Percentiles rank a stretch among this genome's conserved stretches.
Evolutionary conservation across 371 early-diverging fungal species (phyloP).

Genomic region (Mucor circinelloides): DNA sequence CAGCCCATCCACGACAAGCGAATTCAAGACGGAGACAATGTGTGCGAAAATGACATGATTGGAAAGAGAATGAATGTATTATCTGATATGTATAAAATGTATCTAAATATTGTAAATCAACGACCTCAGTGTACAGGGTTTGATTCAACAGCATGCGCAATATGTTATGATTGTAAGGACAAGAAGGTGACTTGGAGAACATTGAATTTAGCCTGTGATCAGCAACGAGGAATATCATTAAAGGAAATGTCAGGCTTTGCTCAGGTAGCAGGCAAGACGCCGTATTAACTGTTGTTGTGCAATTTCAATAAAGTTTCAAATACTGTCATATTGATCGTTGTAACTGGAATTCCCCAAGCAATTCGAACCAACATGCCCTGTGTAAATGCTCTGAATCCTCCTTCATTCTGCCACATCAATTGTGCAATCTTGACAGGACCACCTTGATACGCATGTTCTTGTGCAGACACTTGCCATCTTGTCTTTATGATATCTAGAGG

Average conservation of each 20-base stretch:
- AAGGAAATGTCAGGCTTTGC: slow-evolving; percentile 25
- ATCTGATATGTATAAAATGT: slow-evolving; percentile 54
- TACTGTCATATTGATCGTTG: slow-evolving; percentile 67
- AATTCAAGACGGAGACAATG: slow-evolving; percentile 53
- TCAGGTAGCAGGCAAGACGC: slow-evolving; percentile 18
- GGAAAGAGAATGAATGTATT: slow-evolving; percentile 49
- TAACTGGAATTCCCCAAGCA: slow-evolving; percentile 68
- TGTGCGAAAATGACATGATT: slow-evolving; percentile 62
- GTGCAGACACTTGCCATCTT: slow-evolving; percentile 87
- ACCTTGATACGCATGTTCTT: slow-evolving; percentile 50
- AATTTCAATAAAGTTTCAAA: slow-evolving; percentile 65
- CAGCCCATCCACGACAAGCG: slow-evolving; percentile 59
- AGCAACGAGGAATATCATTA: slow-evolving; percentile 49
- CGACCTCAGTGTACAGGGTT: slow-evolving; percentile 34
- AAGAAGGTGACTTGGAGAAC: slow-evolving; percentile 56
- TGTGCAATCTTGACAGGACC: slow-evolving; percentile 35
- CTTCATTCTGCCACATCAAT: slow-evolving; percentile 58
- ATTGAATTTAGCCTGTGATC: slow-evolving; percentile 55
- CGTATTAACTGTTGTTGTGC: slow-evolving; percentile 3
- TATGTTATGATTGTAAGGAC: slow-evolving; percentile 60
- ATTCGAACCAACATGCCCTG: slow-evolving; percentile 64
- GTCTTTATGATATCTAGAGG: slow-evolving; percentile 97
- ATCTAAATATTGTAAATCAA: slow-evolving; percentile 47
- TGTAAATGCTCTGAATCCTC: slow-evolving; percentile 64
- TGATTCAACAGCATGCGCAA: slow-evolving; percentile 43